Conservation (phyloP, 345 rosid species). For the Jatropha curcas region DNA sequence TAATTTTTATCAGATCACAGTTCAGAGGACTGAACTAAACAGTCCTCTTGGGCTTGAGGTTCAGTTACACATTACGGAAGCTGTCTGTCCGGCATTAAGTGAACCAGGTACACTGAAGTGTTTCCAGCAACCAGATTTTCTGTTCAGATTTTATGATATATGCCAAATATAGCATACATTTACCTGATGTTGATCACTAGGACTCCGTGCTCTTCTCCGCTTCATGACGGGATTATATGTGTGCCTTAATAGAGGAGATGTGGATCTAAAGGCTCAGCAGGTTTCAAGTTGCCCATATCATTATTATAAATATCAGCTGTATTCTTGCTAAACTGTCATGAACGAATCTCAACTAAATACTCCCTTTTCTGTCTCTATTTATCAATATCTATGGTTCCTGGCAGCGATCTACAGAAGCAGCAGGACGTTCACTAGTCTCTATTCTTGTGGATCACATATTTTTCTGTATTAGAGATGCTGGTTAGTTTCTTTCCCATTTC, state of each 20-base stretch:
- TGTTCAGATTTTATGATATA: conserved; percentile 4
- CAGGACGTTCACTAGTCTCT: conserved; percentile 85
- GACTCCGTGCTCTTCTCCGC: conserved; percentile 96
- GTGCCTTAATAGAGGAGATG: conserved; percentile 93
- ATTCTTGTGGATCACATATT: conserved; percentile 95
- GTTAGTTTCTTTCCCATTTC: conserved; percentile 42
- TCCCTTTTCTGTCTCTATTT: background rate
- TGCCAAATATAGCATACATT: conserved; percentile 3
- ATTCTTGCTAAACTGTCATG: conserved; percentile 4
- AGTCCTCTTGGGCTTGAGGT: conserved; percentile 97
- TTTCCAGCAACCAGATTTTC: background rate
- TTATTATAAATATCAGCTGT: conserved; percentile 1
- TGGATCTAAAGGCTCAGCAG: conserved; percentile 85
- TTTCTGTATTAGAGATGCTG: conserved; percentile 92
- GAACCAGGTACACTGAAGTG: conserved; percentile 71
- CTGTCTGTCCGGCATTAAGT: conserved; percentile 96
- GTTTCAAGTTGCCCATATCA: conserved; percentile 34
- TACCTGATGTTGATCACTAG: conserved; percentile 43
- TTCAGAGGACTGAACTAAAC: conserved; percentile 92
- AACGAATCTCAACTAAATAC: conserved; percentile 7
- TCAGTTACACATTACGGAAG: conserved; percentile 90
- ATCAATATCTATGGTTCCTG: conserved; percentile 26
- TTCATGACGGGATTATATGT: conserved; percentile 89
- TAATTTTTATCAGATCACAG: conserved; percentile 66
- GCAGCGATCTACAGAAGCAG: conserved; percentile 85